Evolutionary conservation across 2,329 filamentous ascomycete genomes (phyloP).

Genomic region (Fusarium penzigii): DNA sequence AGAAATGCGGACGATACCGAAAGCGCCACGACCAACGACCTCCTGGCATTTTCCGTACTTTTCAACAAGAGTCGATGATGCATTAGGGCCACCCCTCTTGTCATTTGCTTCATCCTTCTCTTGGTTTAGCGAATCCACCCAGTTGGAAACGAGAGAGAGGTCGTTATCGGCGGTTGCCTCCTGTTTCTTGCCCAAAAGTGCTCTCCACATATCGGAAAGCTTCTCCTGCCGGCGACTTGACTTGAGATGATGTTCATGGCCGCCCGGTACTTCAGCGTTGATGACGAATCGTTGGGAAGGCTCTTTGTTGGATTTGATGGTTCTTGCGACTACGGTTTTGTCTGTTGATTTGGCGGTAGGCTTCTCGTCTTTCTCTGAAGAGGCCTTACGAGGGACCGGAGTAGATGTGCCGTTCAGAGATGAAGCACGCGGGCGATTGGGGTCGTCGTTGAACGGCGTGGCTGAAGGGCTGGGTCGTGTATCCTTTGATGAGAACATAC

Average conservation of each 20-base stretch:
- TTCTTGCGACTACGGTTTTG: conserved; percentile 28
- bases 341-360: conserved; percentile 26
- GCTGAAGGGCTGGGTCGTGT: conserved; percentile 36
- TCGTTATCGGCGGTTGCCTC: conserved; percentile 74
- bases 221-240: conserved; percentile 93
- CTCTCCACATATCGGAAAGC: conserved; percentile 86
- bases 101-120: conserved; percentile 86
- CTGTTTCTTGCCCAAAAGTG: conserved; percentile 82
- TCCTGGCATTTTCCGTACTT: conserved; percentile 99
- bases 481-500: conserved; percentile 66
- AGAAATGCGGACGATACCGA: conserved; percentile 95
- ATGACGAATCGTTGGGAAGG: conserved; percentile 52
- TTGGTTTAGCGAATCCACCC: conserved; percentile 90
- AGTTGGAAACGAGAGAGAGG: conserved; percentile 88
- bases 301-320: conserved; percentile 37
- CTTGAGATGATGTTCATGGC: conserved; percentile 86
- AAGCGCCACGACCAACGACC: conserved; percentile 91
- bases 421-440: conserved; percentile 37
- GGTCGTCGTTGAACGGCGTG: conserved; percentile 37
- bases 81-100: conserved; percentile 73
- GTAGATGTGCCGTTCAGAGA: conserved; percentile 39
- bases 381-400: conserved; percentile 45
- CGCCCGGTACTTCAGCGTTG: conserved; percentile 58
- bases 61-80: conserved; percentile 75
- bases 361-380: conserved; percentile 40